Evolutionary conservation across 2,329 filamentous ascomycete genomes (phyloP).

Genomic region (Eurotiales sp.): DNA sequence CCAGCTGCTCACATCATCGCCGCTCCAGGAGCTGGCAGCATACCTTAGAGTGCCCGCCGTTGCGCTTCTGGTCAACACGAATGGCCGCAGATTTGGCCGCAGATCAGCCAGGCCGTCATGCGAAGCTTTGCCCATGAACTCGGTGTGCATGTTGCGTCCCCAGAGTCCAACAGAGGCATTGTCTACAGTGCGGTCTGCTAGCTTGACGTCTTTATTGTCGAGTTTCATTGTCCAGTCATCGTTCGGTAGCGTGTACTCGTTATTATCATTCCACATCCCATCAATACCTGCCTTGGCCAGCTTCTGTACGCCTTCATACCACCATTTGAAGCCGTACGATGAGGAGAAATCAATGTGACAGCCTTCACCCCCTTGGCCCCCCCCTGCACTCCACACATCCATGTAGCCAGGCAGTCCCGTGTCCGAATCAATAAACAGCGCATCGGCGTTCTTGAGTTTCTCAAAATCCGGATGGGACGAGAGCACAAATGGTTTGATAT

Average conservation of each 20-base stretch:
- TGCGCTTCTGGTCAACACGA: conserved; percentile 67
- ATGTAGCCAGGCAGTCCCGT: conserved; percentile 54
- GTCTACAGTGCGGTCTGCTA: conserved; percentile 28
- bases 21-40: conserved; percentile 68
- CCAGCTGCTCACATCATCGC: conserved; percentile 73
- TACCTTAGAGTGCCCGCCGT: conserved; percentile 68
- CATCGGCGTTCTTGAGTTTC: conserved; percentile 55
- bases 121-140: conserved; percentile 67
- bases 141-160: conserved; percentile 66
- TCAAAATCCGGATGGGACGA: conserved; percentile 64
- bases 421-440: conserved; percentile 60
- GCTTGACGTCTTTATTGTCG: conserved; percentile 39
- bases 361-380: conserved; percentile 65
- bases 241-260: conserved; percentile 65
- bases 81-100: conserved; percentile 59
- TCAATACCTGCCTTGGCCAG: conserved; percentile 64
- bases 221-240: conserved; percentile 64
- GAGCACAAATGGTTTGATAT: conserved; percentile 70
- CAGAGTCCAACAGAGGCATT: conserved; percentile 58
- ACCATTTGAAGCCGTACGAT: conserved; percentile 63
- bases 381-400: conserved; percentile 68
- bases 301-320: conserved; percentile 63
- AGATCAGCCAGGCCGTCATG: conserved; percentile 62
- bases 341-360: conserved; percentile 73
- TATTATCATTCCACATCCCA: conserved; percentile 77